Evolutionary conservation across 2,329 filamentous ascomycete genomes (phyloP), one percentile per base, ranked within the genome.

Genomic region (Kalmusia sp.): DNA sequence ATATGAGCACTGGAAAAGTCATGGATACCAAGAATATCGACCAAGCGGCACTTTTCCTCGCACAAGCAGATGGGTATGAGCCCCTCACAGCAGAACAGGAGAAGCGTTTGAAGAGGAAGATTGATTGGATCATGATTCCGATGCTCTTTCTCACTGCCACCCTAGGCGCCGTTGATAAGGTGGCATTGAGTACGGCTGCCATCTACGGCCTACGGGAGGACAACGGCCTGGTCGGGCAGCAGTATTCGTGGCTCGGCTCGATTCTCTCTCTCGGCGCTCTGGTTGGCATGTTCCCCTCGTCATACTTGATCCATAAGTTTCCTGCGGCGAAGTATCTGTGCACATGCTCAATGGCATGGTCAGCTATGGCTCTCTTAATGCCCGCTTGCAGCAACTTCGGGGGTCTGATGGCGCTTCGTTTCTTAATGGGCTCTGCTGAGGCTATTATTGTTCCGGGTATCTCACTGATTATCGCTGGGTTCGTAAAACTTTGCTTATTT

Each of bases 151-250:
- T 47, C 15, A 51, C 47, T 21, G 46, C 46, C 7, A 50, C 67
- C 85, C 58, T 84, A 83, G 62, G 85, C 84, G 49, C 82, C 84
- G 76, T 54, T 6, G 84, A 87, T 65, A 86, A 86, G 63, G 79
- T 78, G 1, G 49, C 55, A 11, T 45, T 62, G 61, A 35, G 62
- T 52, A 43, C 81, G 80, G 82, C 83, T 0, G 74, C 81, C 7
- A 80, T 85, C 0, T 85, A 85, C 58, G 83, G 19, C 79, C 75
- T 1, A 83, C 37, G 34, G 24, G 44, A 33, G 21, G 54, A 56
- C 21, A 50, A 46, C 30, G 12, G 75, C 12, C 70, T 81, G 3
- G 57, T 66, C 4, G 78, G 76, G n/a, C 67, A 76, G 33, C 62
- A 80, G 55, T 81, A 80, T 58, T 73, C 73, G 22, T 80, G 76